These are phyloP conservation scores for Passalora sequoiae DNA, from an alignment of 2,329 filamentous ascomycete genomes.

Conservation along the genomic window DNA sequence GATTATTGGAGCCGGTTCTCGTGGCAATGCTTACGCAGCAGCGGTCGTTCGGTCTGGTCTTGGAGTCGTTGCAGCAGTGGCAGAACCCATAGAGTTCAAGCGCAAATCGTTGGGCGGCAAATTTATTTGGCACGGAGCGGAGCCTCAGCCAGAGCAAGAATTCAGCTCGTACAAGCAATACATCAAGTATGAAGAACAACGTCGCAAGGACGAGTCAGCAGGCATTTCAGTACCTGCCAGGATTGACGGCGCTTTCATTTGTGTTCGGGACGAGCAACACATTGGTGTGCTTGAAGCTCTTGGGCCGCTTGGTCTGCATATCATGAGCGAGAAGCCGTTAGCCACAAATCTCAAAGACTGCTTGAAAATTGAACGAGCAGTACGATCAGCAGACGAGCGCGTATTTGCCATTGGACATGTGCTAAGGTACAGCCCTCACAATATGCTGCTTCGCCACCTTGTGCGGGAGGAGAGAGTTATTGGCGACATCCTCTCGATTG, in stretches of 20 bases:
- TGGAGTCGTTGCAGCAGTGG: constrained; percentile 69
- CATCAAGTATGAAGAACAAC: constrained; percentile 61
- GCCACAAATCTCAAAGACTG: constrained; percentile 75
- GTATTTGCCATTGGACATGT: constrained; percentile 94
- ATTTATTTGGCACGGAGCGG: constrained; percentile 63
- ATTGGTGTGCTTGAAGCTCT: constrained; percentile 72
- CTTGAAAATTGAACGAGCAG: constrained; percentile 54
- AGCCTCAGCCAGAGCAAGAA: constrained; percentile 56
- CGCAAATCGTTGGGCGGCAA: constrained; percentile 62
- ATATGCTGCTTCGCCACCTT: constrained; percentile 74
- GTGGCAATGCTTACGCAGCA: constrained; percentile 68
- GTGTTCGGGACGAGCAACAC: constrained; percentile 84
- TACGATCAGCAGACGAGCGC: constrained; percentile 26
- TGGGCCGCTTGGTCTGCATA: constrained; percentile 64
- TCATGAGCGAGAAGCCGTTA: constrained; percentile 94
- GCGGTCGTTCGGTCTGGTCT: constrained; percentile 61
- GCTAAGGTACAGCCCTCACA: constrained; percentile 86
- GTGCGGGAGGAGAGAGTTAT: constrained; percentile 70
- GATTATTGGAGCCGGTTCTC: constrained; percentile 76
- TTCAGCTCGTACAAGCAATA: constrained; percentile 74
- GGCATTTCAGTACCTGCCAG: constrained; percentile 40
- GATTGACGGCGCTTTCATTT: constrained; percentile 59
- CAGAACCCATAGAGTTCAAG: constrained; percentile 76
- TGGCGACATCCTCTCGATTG: constrained; percentile 77
- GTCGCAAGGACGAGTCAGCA: constrained; percentile 51